Evolutionary conservation across 176 grass and related monocot genomes (phyloP).

Genomic region (Avena eriantha): DNA sequence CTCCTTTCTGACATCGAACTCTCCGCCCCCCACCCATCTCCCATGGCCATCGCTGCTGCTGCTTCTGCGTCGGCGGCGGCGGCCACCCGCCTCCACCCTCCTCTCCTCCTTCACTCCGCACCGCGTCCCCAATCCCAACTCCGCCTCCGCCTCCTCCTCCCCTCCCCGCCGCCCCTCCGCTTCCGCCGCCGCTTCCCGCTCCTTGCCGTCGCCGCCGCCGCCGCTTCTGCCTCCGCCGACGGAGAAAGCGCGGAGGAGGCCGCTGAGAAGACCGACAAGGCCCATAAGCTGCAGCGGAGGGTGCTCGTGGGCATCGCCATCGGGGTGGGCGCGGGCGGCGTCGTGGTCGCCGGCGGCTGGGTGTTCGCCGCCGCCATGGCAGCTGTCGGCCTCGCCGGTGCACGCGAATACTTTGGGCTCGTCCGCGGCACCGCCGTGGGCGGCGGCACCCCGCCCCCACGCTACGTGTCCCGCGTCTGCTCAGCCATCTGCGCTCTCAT

Average conservation of each 20-base stretch:
- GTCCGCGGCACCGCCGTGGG: conserved; percentile 60
- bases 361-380: conserved; percentile 66
- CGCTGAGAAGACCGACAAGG: conserved; percentile 31
- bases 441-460: conserved; percentile 62
- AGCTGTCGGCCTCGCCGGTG: conserved; percentile 52
- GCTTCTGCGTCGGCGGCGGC: conserved; percentile 23
- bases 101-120: neutral
- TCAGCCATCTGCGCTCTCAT: conserved; percentile 76
- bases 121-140: conserved; percentile 10
- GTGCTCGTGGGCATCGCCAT: conserved; percentile 80
- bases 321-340: conserved; percentile 75
- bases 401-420: conserved; percentile 86
- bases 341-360: conserved; percentile 78
- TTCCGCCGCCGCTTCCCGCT: conserved; percentile 50
- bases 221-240: neutral
- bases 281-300: conserved; percentile 63
- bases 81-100: conserved; percentile 37
- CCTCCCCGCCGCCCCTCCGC: conserved; percentile 41
- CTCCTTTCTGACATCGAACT: conserved; percentile 42
- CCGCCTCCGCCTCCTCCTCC: conserved; percentile 48
- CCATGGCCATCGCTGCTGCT: conserved; percentile 43
- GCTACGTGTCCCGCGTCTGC: conserved; percentile 84
- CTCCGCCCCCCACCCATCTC: conserved; percentile 45
- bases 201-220: conserved; percentile 33
- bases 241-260: neutral